These are phyloP conservation scores for Lasiosphaeria ovina DNA, from an alignment of 495 filamentous ascomycete species.

Conservation along the genomic window DNA sequence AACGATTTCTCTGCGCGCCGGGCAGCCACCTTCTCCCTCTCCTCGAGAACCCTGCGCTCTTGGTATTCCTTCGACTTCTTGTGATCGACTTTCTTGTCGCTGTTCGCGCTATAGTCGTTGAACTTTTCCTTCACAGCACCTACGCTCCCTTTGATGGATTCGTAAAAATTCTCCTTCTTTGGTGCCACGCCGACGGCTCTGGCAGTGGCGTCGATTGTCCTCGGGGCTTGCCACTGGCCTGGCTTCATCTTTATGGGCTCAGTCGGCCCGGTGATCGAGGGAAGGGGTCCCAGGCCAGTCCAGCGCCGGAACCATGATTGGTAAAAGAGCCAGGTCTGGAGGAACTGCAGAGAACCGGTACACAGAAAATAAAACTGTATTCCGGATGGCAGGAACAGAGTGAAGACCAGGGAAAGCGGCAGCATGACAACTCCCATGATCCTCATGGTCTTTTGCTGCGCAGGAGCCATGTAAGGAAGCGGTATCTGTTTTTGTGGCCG, in stretches of 20 bases:
- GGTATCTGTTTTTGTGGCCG: constrained; percentile 26
- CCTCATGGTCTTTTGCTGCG: constrained; percentile 44
- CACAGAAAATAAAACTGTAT: constrained; percentile 71
- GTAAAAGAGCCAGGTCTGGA: constrained; percentile 58
- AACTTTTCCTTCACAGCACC: constrained; percentile 39
- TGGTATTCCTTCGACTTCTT: constrained; percentile 46
- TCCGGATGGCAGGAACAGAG: constrained; percentile 61
- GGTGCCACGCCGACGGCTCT: constrained; percentile 2
- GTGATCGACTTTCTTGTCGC: constrained; percentile 11
- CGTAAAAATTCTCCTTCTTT: constrained; percentile 19
- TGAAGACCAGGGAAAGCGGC: constrained; percentile 58
- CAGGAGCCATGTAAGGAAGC: constrained; percentile 34
- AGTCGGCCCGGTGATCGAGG: constrained; percentile 22
- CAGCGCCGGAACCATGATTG: constrained; percentile 46
- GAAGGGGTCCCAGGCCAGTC: constrained; percentile 53
- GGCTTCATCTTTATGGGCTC: too few relatives aligned
- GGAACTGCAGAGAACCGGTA: constrained; percentile 52
- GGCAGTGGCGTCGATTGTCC: constrained; percentile 26
- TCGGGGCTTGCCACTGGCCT: constrained; percentile 29
- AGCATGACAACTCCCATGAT: constrained; percentile 59
- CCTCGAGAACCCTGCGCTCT: constrained; percentile 43
- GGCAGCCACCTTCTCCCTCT: constrained; percentile 37
- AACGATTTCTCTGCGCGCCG: constrained; percentile 31
- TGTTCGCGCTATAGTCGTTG: constrained; percentile 25
- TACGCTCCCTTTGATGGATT: constrained; percentile 25